Conservation (phyloP, 2,329 filamentous ascomycete species). For the Pyricularia sp. region DNA sequence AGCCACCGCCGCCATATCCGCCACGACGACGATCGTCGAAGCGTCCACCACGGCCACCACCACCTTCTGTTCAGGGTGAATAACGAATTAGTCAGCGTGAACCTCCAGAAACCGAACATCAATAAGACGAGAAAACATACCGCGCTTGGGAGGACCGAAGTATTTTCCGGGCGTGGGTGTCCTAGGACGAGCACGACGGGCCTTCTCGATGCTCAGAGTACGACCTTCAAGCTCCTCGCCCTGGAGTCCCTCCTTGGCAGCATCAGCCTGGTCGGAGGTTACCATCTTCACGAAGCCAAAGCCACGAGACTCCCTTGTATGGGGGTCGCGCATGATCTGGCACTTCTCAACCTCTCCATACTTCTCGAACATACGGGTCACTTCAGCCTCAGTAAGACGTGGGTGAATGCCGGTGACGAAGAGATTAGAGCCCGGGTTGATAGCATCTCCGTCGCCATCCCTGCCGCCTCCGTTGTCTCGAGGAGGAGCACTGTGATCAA, state of each 20-base stretch:
- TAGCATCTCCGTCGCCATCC: slow-evolving; percentile 40
- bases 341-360: slow-evolving; percentile 98
- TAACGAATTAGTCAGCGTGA: too few relatives aligned
- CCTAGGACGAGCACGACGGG: slow-evolving; percentile 85
- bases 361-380: slow-evolving; percentile 94
- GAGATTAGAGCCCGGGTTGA: slow-evolving; percentile 94
- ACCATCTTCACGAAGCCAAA: slow-evolving; percentile 99
- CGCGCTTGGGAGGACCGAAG: slow-evolving; percentile 96
- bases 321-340: slow-evolving; percentile 98
- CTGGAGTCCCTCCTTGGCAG: slow-evolving; percentile 91
- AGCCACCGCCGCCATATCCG: slow-evolving; percentile 33
- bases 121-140: slow-evolving; percentile 41
- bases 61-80: slow-evolving; percentile 22
- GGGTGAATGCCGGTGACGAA: slow-evolving; percentile 98
- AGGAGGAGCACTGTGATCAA: slow-evolving; percentile 31
- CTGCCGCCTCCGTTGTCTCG: slow-evolving; percentile 44
- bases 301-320: slow-evolving; percentile 96
- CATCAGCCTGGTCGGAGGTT: slow-evolving; percentile 87
- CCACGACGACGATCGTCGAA: slow-evolving; percentile 58
- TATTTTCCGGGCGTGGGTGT: slow-evolving; percentile 98
- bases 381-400: slow-evolving; percentile 78
- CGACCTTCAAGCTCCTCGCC: slow-evolving; percentile 92
- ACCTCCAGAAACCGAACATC: not conserved
- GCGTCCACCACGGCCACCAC: slow-evolving; percentile 46
- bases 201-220: slow-evolving; percentile 97